phyloP scores from a whole-genome alignment of 2,329 filamentous ascomycete genomes.

The Scedosporium aurantiacum region DNA sequence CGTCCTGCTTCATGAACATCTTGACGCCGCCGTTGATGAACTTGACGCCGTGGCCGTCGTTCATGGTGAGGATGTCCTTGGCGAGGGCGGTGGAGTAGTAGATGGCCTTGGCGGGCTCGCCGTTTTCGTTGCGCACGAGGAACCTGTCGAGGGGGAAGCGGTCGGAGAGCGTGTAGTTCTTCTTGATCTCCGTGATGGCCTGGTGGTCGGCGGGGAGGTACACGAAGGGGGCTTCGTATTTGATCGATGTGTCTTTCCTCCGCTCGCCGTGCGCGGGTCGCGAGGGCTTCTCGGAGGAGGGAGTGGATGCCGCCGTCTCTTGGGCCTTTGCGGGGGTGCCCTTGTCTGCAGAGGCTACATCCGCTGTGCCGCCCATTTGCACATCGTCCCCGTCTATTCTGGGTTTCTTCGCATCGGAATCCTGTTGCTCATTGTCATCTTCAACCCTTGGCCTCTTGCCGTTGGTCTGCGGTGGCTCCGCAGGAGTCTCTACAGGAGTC shows the following conservation, averaged over 20 bases:
- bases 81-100: slow-evolving; percentile 88
- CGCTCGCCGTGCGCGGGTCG: slow-evolving; percentile 3
- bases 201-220: slow-evolving; percentile 66
- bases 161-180: slow-evolving; percentile 74
- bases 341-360: not conserved
- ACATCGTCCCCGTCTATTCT: slow-evolving; percentile 5
- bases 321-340: not conserved
- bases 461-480: not conserved
- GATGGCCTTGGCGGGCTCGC: slow-evolving; percentile 82
- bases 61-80: slow-evolving; percentile 73
- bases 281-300: not conserved
- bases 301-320: too few species aligned
- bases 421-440: not conserved
- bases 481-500: not conserved
- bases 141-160: slow-evolving; percentile 85
- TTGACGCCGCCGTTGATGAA: slow-evolving; percentile 96
- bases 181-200: slow-evolving; percentile 65
- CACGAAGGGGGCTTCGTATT: slow-evolving; percentile 80
- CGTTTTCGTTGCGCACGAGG: slow-evolving; percentile 88
- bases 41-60: slow-evolving; percentile 84
- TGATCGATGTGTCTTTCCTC: slow-evolving; percentile 34
- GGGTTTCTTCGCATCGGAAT: not conserved
- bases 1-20: slow-evolving; percentile 98
- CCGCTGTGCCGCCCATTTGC: slow-evolving; percentile 5
- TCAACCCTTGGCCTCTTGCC: slow-evolving; percentile 4